Percentiles rank a stretch among this genome's conserved stretches.
Conservation (phyloP, 78 protist genomes). For the Isochrysis galbana region DNA sequence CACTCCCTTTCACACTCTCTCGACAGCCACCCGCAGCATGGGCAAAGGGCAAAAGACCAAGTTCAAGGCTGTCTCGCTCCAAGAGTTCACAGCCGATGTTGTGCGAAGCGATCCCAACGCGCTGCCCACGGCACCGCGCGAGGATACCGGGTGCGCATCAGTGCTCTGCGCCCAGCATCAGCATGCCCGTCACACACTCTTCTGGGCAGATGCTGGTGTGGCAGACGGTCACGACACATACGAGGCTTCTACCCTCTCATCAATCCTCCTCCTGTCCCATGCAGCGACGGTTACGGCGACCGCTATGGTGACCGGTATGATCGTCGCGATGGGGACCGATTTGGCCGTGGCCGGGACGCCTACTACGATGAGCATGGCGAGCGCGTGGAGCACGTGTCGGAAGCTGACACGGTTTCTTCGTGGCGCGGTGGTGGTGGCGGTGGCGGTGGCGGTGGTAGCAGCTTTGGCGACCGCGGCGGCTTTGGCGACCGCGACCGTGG, state of each 20-base stretch:
- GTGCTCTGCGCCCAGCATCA: no score
- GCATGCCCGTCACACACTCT: no score
- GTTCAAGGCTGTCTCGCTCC: neutral
- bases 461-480: neutral
- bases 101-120: neutral
- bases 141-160: neutral
- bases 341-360: neutral
- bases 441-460: conserved; percentile 9
- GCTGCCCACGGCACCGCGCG: conserved; percentile 7
- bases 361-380: neutral
- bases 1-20: no score
- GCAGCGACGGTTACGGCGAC: neutral
- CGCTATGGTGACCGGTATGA: neutral
- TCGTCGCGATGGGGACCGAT: neutral
- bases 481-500: neutral
- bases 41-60: neutral
- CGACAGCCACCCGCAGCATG: no score
- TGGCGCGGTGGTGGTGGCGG: conserved; percentile 10
- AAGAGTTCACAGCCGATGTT: neutral
- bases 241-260: neutral
- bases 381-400: neutral
- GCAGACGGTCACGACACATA: neutral
- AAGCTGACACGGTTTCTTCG: neutral
- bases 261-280: neutral
- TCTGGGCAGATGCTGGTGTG: neutral